Evolutionary conservation across 2,329 filamentous ascomycete genomes (phyloP).

Genomic region (Colletotrichum limetticola): DNA sequence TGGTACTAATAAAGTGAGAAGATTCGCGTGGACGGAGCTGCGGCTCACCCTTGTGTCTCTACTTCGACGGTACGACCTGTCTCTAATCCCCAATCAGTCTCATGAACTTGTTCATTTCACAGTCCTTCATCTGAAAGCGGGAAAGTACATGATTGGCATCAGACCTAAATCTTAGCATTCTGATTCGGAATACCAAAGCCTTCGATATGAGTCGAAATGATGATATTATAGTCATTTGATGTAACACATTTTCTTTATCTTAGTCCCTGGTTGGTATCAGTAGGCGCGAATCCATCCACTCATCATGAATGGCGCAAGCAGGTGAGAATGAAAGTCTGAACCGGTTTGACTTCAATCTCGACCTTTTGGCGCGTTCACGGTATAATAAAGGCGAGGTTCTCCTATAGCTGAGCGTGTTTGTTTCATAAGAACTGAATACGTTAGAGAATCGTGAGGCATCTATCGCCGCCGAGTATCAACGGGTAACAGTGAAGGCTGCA

Average conservation of each 20-base stretch:
- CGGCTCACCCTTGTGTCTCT: not conserved
- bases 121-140: not conserved
- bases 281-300: not conserved
- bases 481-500: too few relatives aligned
- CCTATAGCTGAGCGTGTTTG: not conserved
- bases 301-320: not conserved
- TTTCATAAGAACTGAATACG: not conserved
- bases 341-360: not conserved
- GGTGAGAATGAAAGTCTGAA: not conserved
- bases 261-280: not conserved
- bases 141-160: conserved; percentile 3
- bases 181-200: not conserved
- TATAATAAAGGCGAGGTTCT: not conserved
- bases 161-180: not conserved
- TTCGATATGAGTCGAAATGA: not conserved
- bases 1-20: not conserved
- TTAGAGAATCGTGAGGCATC: not conserved
- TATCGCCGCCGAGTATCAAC: not conserved
- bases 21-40: not conserved
- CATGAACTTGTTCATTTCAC: conserved; percentile 1
- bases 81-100: not conserved
- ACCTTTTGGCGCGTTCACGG: not conserved
- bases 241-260: not conserved
- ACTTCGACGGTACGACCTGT: not conserved
- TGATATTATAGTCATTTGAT: not conserved